phyloP scores from a whole-genome alignment of 352 stramenopile genomes.

The Pythium monospermum region DNA sequence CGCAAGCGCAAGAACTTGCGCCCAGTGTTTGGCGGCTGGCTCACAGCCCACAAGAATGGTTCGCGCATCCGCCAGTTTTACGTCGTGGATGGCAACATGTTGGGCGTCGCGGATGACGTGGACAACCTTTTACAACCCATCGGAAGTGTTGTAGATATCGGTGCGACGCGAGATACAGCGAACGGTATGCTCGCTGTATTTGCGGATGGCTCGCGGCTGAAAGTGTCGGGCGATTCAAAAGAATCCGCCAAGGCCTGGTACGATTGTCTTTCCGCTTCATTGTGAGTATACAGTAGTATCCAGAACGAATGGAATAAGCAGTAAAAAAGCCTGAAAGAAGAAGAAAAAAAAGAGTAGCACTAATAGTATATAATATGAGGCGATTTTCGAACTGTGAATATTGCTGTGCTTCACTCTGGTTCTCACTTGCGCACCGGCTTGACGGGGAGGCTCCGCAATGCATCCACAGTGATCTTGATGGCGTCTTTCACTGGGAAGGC shows the following conservation, averaged over 20 bases:
- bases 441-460: constrained; percentile 50
- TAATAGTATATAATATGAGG: constrained; percentile 10
- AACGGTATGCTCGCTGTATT: constrained; percentile 73
- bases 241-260: constrained; percentile 69
- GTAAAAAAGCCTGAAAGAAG: too few species aligned
- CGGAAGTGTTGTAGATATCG: constrained; percentile 55
- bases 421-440: constrained; percentile 33
- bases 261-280: constrained; percentile 41
- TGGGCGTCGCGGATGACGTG: constrained; percentile 76
- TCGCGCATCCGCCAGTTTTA: constrained; percentile 63
- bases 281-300: constrained; percentile 2
- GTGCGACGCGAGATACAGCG: constrained; percentile 51
- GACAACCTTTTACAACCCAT: constrained; percentile 71
- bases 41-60: constrained; percentile 49
- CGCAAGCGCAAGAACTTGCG: constrained; percentile 61
- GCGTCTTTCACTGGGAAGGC: constrained; percentile 54
- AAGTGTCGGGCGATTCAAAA: constrained; percentile 68
- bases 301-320: not conserved
- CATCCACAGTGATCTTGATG: constrained; percentile 74
- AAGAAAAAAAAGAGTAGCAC: constrained; percentile 7
- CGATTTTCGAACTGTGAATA: not conserved
- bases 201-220: constrained; percentile 47
- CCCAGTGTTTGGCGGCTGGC: constrained; percentile 74
- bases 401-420: too few species aligned
- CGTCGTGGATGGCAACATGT: constrained; percentile 59